phyloP scores from a whole-genome alignment of 2,329 filamentous ascomycete genomes.

The Fusarium citri region DNA sequence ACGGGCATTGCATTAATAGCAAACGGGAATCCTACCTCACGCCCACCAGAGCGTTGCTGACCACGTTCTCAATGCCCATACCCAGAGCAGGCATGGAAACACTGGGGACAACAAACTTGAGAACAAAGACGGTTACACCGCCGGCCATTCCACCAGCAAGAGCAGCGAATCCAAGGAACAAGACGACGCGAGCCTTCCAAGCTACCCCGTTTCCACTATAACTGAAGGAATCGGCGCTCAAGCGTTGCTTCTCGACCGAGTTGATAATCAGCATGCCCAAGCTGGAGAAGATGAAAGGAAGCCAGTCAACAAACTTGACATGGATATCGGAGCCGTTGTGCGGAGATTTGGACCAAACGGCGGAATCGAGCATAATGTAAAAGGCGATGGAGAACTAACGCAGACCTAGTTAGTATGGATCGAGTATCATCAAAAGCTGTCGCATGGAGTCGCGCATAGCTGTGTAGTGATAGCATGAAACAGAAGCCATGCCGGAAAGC shows the following conservation, averaged over 20 bases:
- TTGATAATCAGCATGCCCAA: constrained; percentile 79
- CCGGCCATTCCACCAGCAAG: constrained; percentile 76
- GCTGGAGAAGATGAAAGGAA: constrained; percentile 74
- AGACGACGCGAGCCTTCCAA: constrained; percentile 75
- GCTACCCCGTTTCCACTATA: constrained; percentile 73
- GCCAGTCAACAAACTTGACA: constrained; percentile 76
- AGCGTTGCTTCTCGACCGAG: constrained; percentile 73
- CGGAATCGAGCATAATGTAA: constrained; percentile 75
- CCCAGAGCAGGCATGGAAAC: constrained; percentile 70
- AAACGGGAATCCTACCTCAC: constrained; percentile 59
- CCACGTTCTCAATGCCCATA: constrained; percentile 75
- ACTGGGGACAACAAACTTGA: constrained; percentile 70
- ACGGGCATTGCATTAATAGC: background rate
- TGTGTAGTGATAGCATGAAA: background rate
- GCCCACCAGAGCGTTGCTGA: constrained; percentile 72
- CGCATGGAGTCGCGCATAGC: background rate
- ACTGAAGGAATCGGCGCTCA: constrained; percentile 71
- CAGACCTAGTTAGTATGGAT: constrained; percentile 24
- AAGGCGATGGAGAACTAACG: constrained; percentile 73
- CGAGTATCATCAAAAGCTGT: background rate
- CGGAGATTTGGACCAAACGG: constrained; percentile 72
- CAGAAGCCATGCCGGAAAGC: background rate
- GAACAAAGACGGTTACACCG: constrained; percentile 74
- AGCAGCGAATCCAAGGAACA: constrained; percentile 74
- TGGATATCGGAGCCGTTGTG: constrained; percentile 70